A percentile compares a stretch with the other conserved stretches of the same genome.
Evolutionary conservation across 306 rosid species (phyloP).

Genomic region (Albizia julibrissin): DNA sequence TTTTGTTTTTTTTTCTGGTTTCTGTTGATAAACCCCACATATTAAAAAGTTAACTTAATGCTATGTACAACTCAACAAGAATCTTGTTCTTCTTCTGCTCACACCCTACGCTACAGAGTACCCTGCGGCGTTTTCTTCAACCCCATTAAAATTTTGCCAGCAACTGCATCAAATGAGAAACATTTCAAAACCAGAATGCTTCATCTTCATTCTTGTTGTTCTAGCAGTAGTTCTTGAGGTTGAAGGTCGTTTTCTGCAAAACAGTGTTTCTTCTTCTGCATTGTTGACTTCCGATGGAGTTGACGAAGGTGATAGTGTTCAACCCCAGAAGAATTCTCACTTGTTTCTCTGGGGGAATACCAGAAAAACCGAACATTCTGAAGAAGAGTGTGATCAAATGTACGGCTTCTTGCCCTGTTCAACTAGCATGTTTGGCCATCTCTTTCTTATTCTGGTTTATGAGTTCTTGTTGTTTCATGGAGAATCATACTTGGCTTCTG

Average conservation of each 20-base stretch:
- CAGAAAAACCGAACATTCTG: not conserved
- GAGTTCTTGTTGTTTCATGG: conserved; percentile 53
- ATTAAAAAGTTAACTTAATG: not conserved
- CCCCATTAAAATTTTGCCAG: not conserved
- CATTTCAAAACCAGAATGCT: conserved; percentile 8
- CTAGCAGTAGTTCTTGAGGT: not conserved
- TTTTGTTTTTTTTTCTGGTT: not conserved
- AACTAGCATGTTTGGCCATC: conserved; percentile 37
- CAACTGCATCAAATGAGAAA: conserved; percentile 15
- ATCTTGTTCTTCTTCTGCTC: not conserved
- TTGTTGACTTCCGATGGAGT: conserved; percentile 35
- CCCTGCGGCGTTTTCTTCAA: not conserved
- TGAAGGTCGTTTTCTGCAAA: conserved; percentile 24
- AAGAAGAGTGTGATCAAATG: conserved; percentile 41
- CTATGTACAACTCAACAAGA: not conserved
- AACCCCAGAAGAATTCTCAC: conserved; percentile 20
- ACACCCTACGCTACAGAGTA: not conserved
- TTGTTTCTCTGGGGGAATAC: conserved; percentile 29
- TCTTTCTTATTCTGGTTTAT: conserved; percentile 49
- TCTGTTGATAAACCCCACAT: not conserved
- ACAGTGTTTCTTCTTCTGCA: not conserved
- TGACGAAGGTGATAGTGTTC: conserved; percentile 7
- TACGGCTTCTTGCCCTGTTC: conserved; percentile 62
- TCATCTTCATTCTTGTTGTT: not conserved
- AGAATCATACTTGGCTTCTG: conserved; percentile 46